Conservation (phyloP, 257 asterid genomes). For the Solanum chiquidenum region DNA sequence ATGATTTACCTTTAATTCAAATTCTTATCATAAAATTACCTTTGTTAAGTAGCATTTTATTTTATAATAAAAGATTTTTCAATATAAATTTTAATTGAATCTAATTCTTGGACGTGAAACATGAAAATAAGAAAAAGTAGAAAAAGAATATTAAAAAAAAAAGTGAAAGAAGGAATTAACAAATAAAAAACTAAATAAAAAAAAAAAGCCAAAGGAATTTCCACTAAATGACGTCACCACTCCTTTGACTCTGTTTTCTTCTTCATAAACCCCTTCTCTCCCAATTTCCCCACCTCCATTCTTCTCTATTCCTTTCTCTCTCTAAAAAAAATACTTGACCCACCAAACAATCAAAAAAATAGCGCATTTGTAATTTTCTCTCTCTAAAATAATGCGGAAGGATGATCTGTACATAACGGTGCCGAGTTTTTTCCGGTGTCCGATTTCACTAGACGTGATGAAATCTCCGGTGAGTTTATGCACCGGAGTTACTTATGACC, state of each 20-base stretch:
- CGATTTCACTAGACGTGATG: conserved; percentile 78
- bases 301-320: not conserved
- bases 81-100: too few relatives aligned
- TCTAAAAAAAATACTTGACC: not conserved
- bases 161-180: conserved; percentile 3
- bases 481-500: conserved; percentile 86
- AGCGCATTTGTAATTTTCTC: not conserved
- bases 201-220: not conserved
- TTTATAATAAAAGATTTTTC: too few relatives aligned
- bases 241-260: conserved; percentile 29
- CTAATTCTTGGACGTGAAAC: too few relatives aligned
- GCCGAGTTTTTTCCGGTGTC: conserved; percentile 71
- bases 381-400: conserved; percentile 33
- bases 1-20: too few relatives aligned
- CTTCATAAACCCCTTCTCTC: conserved; percentile 5
- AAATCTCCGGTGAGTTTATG: conserved; percentile 76
- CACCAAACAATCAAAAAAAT: not conserved
- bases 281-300: not conserved
- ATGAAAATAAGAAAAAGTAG: not conserved
- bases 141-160: not conserved
- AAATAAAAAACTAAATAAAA: not conserved
- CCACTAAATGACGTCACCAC: conserved; percentile 22
- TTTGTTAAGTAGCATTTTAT: not conserved
- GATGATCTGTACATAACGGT: conserved; percentile 40
- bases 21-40: too few relatives aligned